Base-by-base conservation (phyloP, 1,284 basidiomycete species). In the Stygiomarasmius scandens region DNA sequence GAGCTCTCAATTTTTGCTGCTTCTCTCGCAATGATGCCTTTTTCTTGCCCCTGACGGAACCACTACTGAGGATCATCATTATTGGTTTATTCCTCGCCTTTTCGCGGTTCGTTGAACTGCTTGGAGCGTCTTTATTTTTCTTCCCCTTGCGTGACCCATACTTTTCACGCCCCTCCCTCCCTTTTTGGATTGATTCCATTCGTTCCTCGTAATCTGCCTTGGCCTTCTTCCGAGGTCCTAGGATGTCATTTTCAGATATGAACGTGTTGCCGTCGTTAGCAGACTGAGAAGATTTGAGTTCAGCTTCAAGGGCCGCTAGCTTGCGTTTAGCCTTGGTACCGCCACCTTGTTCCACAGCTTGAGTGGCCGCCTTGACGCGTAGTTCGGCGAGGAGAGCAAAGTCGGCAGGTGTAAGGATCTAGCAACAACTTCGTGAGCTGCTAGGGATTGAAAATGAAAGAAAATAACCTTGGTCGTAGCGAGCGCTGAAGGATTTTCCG, bases 351-450 rank as follows among this genome's bases (percentile, higher is more conserved):
- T 93, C 87, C 9, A 91, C 87, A 1, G 85, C 86, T 56, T 86
- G 82, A 20, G 81, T 77, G n/a, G 93, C 93, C 0, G 90, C 92
- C 74, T 92, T 84, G 57, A 95, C 82, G 8, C 91, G 89, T 9
- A 99, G 85, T 66, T 98, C 93, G 66, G 94, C 93, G 56, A 99
- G 83, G 52, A 98, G 78, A 0, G 93, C 93, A 72, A 98, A 99
- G 74, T 99, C 96, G 25, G 96, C 96, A 0, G 97, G 97, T 0
- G 97, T 99, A 34, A 99, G 85, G 67, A 99, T 99, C 93, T 96
- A 58, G 10, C 49, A 12, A 41, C 22, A 16, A 12, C 22, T 27
- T 58, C 29, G 36, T 38, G 44, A 45, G 43, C 57, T 54, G 24
- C 29, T 34, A 29, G 29, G 44, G 38, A 5, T 2, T 38, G 34